phyloP scores from a whole-genome alignment of 176 grass and related monocot species.

The Aegilops sharonensis region DNA sequence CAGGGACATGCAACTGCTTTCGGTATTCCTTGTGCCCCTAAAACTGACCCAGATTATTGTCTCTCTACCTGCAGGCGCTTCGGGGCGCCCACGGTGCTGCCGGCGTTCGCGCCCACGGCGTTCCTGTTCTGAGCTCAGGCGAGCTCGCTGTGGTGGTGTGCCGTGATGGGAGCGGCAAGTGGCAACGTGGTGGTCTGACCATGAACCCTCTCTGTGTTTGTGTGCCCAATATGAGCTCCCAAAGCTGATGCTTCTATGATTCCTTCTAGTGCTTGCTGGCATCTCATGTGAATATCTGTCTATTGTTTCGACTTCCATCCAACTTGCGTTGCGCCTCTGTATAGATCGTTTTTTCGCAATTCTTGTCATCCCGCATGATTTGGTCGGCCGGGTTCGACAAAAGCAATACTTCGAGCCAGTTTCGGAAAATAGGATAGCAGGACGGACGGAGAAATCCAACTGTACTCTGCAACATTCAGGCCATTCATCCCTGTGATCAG shows the following conservation, averaged over 20 bases:
- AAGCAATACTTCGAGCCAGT: background rate
- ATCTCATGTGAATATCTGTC: slow-evolving; percentile 20
- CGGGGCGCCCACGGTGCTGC: slow-evolving; percentile 44
- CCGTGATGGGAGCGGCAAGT: background rate
- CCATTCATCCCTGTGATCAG: background rate
- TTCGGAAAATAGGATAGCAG: background rate
- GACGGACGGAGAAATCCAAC: background rate
- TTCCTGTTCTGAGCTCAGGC: slow-evolving; percentile 58
- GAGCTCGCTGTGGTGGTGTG: background rate
- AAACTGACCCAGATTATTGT: slow-evolving; percentile 17
- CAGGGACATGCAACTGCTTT: background rate
- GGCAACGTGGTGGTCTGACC: background rate
- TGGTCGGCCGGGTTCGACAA: background rate
- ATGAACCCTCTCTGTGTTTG: background rate
- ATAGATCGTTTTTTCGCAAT: background rate
- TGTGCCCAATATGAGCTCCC: background rate
- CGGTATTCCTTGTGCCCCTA: background rate
- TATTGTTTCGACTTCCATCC: background rate
- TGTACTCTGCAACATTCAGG: background rate
- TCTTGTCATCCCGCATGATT: background rate
- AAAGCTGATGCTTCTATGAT: slow-evolving; percentile 27
- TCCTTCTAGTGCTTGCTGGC: background rate
- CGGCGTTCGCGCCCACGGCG: slow-evolving; percentile 60
- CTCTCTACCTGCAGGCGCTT: slow-evolving; percentile 48
- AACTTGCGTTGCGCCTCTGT: background rate